Base-by-base conservation (phyloP, 148 eudicot species). In the Rhododendron henanense region DNA sequence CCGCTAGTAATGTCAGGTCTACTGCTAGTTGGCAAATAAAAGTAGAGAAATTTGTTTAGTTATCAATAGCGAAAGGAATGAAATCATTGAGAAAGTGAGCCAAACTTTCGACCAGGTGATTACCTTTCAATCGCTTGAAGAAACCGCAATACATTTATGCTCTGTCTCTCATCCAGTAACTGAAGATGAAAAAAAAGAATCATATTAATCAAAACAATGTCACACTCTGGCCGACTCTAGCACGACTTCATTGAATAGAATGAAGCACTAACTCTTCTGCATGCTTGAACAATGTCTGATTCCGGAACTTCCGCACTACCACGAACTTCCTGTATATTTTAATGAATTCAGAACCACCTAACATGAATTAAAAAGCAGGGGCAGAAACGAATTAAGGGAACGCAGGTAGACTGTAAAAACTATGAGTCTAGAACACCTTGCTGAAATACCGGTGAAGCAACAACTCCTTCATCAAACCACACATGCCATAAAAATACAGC, bases 81-180 rank as follows among this genome's bases (percentile, higher is more conserved):
- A 83, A 48, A 45, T 33, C 81, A 71, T 41, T 15, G 33, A 85
- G 14, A 61, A 61, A 65, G 33, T 35, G 63, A 50, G 33, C 41
- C 47, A 89, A 84, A 18, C 28, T 2, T 87, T 14, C 10, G 6
- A 9, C 45, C 67, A 45, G 57, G 21, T 41, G n/a, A 90, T 85
- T 89, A 95, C 99, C 94, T 93, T 84, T 95, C 94, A 89, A 97
- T 92, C 81, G 98, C 93, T 90, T 95, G 94, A 86, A 97, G 98
- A 90, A 93, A 95, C 85, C 96, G 93, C 94, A 91, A 84, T 41
- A 97, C 92, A 74, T 97, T 97, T 84, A 85, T 55, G 87, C 99
- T 90, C 85, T 94, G 99, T 86, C 98, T 92, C 91, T 97, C 98
- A 85, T 94, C 97, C 79, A 97, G 89, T 90, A 96, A 90, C 99